These are phyloP conservation scores for Claviceps sp. DNA, from an alignment of 2,329 filamentous ascomycete genomes.

Conservation along the genomic window DNA sequence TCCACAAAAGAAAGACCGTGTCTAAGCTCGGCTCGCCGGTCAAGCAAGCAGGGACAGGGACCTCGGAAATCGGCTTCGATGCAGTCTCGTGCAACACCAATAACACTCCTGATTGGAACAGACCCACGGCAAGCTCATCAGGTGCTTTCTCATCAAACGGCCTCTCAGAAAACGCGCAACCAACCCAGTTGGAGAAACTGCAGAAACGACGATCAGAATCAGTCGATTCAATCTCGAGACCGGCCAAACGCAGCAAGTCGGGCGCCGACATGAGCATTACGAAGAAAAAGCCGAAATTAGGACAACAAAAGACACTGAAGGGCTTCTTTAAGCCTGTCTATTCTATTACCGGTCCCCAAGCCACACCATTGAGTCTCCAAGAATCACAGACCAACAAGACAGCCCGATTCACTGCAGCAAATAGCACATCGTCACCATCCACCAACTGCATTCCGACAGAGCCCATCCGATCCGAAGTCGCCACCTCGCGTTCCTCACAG, in stretches of 20 bases:
- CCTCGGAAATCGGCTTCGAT: neutral
- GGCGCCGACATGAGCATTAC: constrained; percentile 9
- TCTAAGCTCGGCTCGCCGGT: neutral
- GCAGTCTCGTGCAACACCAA: neutral
- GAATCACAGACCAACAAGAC: neutral
- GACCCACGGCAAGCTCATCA: neutral
- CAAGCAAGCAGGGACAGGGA: neutral
- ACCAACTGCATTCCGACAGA: neutral
- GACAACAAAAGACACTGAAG: constrained; percentile 48
- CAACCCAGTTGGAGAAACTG: neutral
- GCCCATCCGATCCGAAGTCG: neutral
- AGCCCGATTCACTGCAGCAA: neutral
- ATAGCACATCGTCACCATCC: neutral
- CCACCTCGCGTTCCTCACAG: neutral
- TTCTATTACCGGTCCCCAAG: constrained; percentile 1
- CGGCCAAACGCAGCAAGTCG: constrained; percentile 16
- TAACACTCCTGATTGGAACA: neutral
- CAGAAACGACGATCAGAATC: constrained; percentile 1
- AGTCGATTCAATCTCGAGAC: neutral
- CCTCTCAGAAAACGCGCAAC: neutral
- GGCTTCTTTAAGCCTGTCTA: constrained; percentile 60
- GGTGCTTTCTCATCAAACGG: neutral
- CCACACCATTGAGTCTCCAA: neutral
- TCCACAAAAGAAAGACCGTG: constrained; percentile 27
- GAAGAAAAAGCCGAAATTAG: constrained; percentile 20